Percentiles rank a stretch among this genome's conserved stretches.
Evolutionary conservation across 2,329 filamentous ascomycete genomes (phyloP).

Genomic region (Cladosporium sp.): DNA sequence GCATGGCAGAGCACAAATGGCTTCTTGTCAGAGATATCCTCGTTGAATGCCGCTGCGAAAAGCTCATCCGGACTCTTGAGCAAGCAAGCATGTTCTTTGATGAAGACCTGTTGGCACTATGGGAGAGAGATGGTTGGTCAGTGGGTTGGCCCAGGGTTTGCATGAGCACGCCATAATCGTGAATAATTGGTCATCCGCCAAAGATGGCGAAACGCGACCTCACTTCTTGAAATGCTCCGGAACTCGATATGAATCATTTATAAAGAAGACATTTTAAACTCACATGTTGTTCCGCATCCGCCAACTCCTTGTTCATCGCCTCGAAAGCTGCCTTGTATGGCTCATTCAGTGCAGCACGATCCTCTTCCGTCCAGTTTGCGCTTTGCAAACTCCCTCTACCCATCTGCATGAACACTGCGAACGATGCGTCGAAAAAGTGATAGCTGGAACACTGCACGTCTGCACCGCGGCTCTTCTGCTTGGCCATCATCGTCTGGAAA

Average conservation of each 20-base stretch:
- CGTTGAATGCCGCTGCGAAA: not conserved
- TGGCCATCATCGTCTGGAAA: slow-evolving; percentile 17
- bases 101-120: slow-evolving; percentile 12
- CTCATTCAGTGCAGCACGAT: slow-evolving; percentile 1
- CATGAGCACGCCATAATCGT: slow-evolving; percentile 11
- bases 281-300: not conserved
- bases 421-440: slow-evolving; percentile 13
- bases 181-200: not conserved
- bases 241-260: not conserved
- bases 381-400: not conserved
- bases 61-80: not conserved
- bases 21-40: not conserved
- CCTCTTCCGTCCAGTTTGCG: not conserved
- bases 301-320: not conserved
- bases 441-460: slow-evolving; percentile 10
- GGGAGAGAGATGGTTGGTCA: not conserved
- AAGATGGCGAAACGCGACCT: slow-evolving; percentile 7
- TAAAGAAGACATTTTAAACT: not conserved
- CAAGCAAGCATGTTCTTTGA: slow-evolving; percentile 11
- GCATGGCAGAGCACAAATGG: not conserved
- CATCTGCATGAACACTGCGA: slow-evolving; percentile 2
- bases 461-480: not conserved
- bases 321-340: slow-evolving; percentile 8
- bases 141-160: not conserved
- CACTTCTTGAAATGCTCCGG: not conserved